These are phyloP conservation scores for Elaphomyces granulatus DNA, from an alignment of 495 filamentous ascomycete species.

Conservation along the genomic window DNA sequence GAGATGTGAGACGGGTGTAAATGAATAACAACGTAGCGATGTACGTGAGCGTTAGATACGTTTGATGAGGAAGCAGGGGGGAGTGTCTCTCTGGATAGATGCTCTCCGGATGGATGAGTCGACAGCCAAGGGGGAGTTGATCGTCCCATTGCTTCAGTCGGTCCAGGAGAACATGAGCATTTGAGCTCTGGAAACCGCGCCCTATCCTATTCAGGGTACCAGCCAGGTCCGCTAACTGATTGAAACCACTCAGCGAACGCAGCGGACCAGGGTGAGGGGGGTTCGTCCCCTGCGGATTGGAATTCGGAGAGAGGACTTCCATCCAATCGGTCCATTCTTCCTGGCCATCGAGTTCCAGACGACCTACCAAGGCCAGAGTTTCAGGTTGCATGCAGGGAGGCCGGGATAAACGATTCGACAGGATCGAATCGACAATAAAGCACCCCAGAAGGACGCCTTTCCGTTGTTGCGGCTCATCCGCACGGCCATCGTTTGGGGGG, in stretches of 20 bases:
- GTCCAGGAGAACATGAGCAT: conserved; percentile 22
- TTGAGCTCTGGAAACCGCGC: conserved; percentile 20
- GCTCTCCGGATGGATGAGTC: conserved; percentile 28
- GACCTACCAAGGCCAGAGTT: conserved; percentile 29
- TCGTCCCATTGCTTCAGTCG: conserved; percentile 27
- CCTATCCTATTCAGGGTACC: conserved; percentile 33
- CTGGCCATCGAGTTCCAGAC: conserved; percentile 46
- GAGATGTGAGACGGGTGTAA: conserved; percentile 26
- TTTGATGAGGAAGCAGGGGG: conserved; percentile 35
- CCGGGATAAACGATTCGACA: conserved; percentile 40
- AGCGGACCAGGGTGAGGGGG: conserved; percentile 36
- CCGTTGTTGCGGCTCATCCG: conserved; percentile 28
- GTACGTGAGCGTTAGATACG: conserved; percentile 32
- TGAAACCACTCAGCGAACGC: conserved; percentile 48
- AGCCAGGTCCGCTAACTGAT: conserved; percentile 36
- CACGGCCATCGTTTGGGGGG: conserved; percentile 15
- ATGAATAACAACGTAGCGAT: conserved; percentile 31
- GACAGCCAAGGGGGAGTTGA: conserved; percentile 27
- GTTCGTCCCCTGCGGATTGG: conserved; percentile 16
- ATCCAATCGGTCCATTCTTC: conserved; percentile 65
- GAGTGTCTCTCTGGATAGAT: conserved; percentile 30
- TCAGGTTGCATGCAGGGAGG: conserved; percentile 38
- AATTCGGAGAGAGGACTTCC: conserved; percentile 33
- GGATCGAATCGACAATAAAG: conserved; percentile 49
- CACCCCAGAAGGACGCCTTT: conserved; percentile 45